phyloP scores from a whole-genome alignment of 164 flowering plant species.

The Sextonia rubra region DNA sequence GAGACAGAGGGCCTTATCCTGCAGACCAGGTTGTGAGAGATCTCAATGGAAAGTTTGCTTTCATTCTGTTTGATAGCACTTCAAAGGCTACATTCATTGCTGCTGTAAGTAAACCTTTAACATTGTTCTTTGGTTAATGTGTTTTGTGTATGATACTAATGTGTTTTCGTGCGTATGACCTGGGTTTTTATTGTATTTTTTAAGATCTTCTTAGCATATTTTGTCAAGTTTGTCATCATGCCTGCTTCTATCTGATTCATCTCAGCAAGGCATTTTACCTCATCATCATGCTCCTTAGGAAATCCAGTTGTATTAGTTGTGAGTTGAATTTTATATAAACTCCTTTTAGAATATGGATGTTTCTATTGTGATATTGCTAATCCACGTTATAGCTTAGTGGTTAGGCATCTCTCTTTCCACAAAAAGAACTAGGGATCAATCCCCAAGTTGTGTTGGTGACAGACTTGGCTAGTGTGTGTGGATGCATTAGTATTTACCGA shows the following conservation, averaged over 20 bases:
- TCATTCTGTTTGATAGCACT: constrained; percentile 69
- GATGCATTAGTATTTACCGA: too few species aligned
- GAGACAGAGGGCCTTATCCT: constrained; percentile 98
- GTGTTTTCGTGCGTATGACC: too few species aligned
- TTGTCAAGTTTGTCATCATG: not conserved
- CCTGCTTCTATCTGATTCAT: not conserved
- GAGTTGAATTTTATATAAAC: too few species aligned
- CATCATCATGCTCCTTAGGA: not conserved
- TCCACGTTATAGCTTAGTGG: too few species aligned
- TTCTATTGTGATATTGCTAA: too few species aligned
- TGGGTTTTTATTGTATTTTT: not conserved
- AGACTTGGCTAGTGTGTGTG: too few species aligned
- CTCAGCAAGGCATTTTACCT: not conserved
- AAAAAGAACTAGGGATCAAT: too few species aligned
- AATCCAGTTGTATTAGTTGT: too few species aligned
- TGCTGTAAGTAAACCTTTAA: constrained; percentile 43
- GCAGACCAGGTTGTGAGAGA: constrained; percentile 90
- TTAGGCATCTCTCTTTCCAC: too few species aligned
- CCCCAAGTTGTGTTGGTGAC: too few species aligned
- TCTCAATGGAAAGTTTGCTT: constrained; percentile 73
- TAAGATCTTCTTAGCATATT: not conserved
- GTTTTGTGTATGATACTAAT: not conserved
- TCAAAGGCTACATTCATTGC: constrained; percentile 57
- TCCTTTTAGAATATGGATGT: too few species aligned
- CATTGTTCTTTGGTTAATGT: constrained; percentile 1